Conservation (phyloP, 768 basidiomycete species). For the Auriscalpium orientale region DNA sequence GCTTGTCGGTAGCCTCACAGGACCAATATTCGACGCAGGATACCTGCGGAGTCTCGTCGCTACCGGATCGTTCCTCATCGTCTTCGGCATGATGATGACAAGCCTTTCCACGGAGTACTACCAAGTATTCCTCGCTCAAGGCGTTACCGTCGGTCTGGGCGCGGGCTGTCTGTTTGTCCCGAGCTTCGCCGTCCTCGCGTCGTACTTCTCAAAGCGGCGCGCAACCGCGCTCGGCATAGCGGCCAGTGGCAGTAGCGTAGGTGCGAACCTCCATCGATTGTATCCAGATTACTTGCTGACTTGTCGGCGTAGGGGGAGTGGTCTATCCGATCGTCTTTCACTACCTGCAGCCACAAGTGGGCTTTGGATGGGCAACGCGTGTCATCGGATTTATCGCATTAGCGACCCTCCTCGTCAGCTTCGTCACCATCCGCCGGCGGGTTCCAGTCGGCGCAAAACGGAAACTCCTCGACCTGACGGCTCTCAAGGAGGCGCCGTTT, state of each 20-base stretch:
- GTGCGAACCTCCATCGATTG: conserved; percentile 1
- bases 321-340: conserved; percentile 26
- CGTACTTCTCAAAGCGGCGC: conserved; percentile 35
- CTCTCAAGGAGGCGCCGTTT: conserved; percentile 17
- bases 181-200: conserved; percentile 33
- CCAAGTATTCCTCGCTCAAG: conserved; percentile 38
- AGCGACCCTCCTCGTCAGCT: conserved; percentile 16
- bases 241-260: conserved; percentile 27
- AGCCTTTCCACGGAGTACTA: conserved; percentile 13
- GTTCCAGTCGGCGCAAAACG: conserved; percentile 3
- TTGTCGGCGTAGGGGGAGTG: conserved; percentile 9
- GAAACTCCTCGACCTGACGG: conserved; percentile 14
- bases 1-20: conserved; percentile 7
- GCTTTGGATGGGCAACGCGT: conserved; percentile 21
- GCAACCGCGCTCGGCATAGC: conserved; percentile 38
- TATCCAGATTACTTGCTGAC: not conserved
- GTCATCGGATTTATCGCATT: conserved; percentile 20
- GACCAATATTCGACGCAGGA: conserved; percentile 16
- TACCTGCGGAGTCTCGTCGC: conserved; percentile 11
- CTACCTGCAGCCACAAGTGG: conserved; percentile 15
- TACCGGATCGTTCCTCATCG: conserved; percentile 12
- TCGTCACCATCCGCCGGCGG: conserved; percentile 16
- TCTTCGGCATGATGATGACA: conserved; percentile 13
- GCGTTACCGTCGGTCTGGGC: conserved; percentile 32
- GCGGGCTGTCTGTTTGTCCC: conserved; percentile 40